These are phyloP conservation scores for Suillus occidentalis DNA, from an alignment of 768 basidiomycete species.

Conservation along the genomic window DNA sequence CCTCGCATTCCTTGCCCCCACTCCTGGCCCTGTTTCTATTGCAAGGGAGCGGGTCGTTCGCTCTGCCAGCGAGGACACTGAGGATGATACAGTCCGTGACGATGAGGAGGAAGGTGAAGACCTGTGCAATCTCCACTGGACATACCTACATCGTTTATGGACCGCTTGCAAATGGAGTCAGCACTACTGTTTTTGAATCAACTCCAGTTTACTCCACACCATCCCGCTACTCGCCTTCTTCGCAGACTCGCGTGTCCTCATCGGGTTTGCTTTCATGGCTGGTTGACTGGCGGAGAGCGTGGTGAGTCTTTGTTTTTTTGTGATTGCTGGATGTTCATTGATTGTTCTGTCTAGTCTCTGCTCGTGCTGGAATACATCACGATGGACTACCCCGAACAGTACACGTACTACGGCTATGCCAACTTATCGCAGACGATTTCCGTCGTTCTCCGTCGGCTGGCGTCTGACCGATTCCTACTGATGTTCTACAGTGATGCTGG, in stretches of 20 bases:
- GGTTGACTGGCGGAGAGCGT: conserved; percentile 97
- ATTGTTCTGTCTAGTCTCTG: conserved; percentile 56
- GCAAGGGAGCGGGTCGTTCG: no score
- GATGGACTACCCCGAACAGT: conserved; percentile 67
- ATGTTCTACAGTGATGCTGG: conserved; percentile 29
- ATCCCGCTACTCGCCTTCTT: conserved; percentile 82
- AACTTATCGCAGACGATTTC: conserved; percentile 37
- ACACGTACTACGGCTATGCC: conserved; percentile 89
- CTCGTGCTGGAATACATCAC: conserved; percentile 90
- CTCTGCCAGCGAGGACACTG: no score
- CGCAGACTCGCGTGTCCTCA: conserved; percentile 35
- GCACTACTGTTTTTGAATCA: no score
- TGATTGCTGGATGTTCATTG: not conserved
- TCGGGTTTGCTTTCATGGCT: conserved; percentile 90
- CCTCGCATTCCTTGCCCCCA: conserved; percentile 64
- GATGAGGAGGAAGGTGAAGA: no score
- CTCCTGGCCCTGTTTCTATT: no score
- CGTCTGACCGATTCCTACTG: no score
- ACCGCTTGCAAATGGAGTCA: no score
- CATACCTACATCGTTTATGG: no score
- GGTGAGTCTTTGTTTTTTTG: conserved; percentile 49
- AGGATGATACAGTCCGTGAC: no score
- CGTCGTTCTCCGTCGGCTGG: no score
- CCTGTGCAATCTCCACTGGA: no score
- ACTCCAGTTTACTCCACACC: conserved; percentile 97